Evolutionary conservation across 2,329 filamentous ascomycete genomes (phyloP).

Genomic region (Chaetomium olivaceum): DNA sequence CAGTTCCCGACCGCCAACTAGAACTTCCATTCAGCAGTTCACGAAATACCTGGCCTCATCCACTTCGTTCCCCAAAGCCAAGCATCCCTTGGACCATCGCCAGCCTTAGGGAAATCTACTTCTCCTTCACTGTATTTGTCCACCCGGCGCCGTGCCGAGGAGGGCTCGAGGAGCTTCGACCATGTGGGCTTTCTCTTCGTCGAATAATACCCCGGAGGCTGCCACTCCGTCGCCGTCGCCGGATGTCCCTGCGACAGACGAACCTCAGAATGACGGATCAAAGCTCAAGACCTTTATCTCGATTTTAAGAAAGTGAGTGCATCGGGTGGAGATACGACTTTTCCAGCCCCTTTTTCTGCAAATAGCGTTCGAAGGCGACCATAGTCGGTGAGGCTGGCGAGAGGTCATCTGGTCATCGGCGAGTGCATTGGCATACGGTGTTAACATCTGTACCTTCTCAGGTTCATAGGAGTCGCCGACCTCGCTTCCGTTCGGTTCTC

Average conservation of each 20-base stretch:
- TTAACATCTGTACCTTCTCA: conserved; percentile 41
- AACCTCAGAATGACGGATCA: conserved; percentile 71
- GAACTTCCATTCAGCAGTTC: not conserved
- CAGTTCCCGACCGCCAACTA: conserved; percentile 5
- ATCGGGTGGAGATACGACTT: not conserved
- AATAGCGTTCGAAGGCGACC: not conserved
- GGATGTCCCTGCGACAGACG: conserved; percentile 42
- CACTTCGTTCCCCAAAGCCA: not conserved
- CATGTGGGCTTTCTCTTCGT: conserved; percentile 27
- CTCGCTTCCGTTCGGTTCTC: conserved; percentile 96
- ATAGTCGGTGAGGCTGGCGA: conserved; percentile 5
- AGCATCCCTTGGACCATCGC: not conserved
- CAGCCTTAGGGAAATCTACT: not conserved
- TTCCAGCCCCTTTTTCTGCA: not conserved
- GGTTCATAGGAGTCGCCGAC: conserved; percentile 94
- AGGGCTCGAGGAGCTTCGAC: not conserved
- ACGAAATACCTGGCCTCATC: not conserved
- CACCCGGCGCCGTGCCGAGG: not conserved
- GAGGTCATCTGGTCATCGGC: not conserved
- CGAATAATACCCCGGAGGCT: conserved; percentile 8
- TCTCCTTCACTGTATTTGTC: not conserved
- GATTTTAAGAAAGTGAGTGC: conserved; percentile 79
- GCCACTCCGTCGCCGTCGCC: conserved; percentile 24
- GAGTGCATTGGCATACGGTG: not conserved
- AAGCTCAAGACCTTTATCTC: conserved; percentile 87